Evolutionary conservation across 2,329 filamentous ascomycete species (phyloP), one percentile per base, ranked within the genome.

Genomic region (Colletotrichum theobromicola): DNA sequence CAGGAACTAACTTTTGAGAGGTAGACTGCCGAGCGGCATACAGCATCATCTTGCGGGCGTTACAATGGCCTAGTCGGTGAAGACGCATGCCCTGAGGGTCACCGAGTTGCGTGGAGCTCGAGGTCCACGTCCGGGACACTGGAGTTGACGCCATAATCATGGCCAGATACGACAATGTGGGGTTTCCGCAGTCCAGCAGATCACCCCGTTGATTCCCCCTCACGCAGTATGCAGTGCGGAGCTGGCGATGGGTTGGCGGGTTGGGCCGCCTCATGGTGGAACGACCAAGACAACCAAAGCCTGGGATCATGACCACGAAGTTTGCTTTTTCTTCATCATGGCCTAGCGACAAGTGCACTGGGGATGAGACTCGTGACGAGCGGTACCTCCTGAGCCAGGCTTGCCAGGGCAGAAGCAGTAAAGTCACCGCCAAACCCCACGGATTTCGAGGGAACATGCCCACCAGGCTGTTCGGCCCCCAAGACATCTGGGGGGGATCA

Each of bases 131-230:
- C 50, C 24, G n/a, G 42, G 42, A 50, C 42, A 21, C 42, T 50
- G 16, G 24, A 67, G 62, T 63, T 67, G 42, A 75, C 57, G 68
- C 42, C 72, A 57, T 67, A 18, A 28, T 28, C 68, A 72, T 34
- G 72, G 63, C n/a, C 34, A 37, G 62, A 35, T 50, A 75, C 57
- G 63, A 24, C 42, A 46, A 42, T 67, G 72, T 72, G 72, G 68
- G 72, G 72, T 37, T 61, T n/a, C 60, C 21, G 53, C 32, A 26
- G 62, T 15, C 57, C 42, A 60, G 57, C 70, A 42, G 68, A 42
- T 66, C 58, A 37, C 46, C 46, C 34, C 21, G 60, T 42, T 18
- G 30, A 21, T 35, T 42, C 15, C 53, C 67, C 72, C 55, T 61
- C 70, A 71, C 50, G 24, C 37, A 71, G 30, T 30, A 67, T 53